Percentiles rank a stretch among this genome's conserved stretches.
Conservation (phyloP, 1,284 basidiomycete genomes). For the Fomitopsis schrenkii region DNA sequence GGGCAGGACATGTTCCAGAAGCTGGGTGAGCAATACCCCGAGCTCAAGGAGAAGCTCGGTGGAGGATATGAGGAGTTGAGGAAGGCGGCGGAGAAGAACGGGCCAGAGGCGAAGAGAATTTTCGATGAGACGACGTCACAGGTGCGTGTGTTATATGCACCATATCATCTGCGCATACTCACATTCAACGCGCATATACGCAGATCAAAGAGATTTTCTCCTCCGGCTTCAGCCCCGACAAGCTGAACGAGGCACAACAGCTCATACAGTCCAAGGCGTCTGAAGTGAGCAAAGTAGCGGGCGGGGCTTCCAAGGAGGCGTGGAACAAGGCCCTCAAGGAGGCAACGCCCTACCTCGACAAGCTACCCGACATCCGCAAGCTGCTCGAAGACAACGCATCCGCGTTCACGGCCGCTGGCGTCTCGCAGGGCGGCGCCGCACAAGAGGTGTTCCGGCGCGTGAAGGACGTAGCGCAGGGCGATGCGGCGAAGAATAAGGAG, state of each 20-base stretch:
- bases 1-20: conserved; percentile 25
- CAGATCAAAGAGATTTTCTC: conserved; percentile 25
- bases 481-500: conserved; percentile 23
- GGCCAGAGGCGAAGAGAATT: conserved; percentile 34
- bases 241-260: conserved; percentile 21
- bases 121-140: conserved; percentile 29
- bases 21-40: conserved; percentile 29
- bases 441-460: conserved; percentile 27
- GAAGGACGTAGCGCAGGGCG: conserved; percentile 23
- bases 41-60: conserved; percentile 30
- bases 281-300: conserved; percentile 24
- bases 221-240: conserved; percentile 24
- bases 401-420: conserved; percentile 20
- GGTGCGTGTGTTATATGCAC: conserved; percentile 14
- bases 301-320: conserved; percentile 23
- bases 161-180: background rate
- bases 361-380: conserved; percentile 27
- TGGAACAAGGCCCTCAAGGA: conserved; percentile 28
- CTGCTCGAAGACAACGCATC: conserved; percentile 21
- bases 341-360: conserved; percentile 27
- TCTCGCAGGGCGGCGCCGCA: conserved; percentile 15
- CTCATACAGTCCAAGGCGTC: conserved; percentile 26
- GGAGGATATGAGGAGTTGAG: conserved; percentile 29
- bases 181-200: background rate
- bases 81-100: conserved; percentile 28